Percentiles rank a stretch among this genome's conserved stretches.
These are phyloP conservation scores for Rhodotorula sp. DNA, from an alignment of 1,284 basidiomycete species.

Conservation along the genomic window DNA sequence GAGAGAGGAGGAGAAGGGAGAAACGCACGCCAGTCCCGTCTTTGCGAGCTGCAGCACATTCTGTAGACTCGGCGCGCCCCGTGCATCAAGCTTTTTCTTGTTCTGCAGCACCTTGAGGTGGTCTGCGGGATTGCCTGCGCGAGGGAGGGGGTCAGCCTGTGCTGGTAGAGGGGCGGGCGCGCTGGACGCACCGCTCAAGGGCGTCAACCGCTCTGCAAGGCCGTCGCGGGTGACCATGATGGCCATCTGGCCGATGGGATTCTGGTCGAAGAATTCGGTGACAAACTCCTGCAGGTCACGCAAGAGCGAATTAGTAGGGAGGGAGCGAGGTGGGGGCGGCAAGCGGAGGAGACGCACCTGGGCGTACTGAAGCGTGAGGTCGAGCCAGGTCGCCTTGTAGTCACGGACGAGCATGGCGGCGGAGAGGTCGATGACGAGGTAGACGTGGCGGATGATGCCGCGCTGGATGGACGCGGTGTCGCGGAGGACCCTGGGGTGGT, in stretches of 20 bases:
- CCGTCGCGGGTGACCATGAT: conserved; percentile 89
- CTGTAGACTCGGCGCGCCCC: conserved; percentile 91
- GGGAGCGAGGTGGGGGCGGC: no score
- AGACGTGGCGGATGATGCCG: conserved; percentile 92
- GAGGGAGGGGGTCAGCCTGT: not conserved
- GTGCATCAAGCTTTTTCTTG: conserved; percentile 82
- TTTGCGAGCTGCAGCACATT: conserved; percentile 95
- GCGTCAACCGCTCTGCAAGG: conserved; percentile 78
- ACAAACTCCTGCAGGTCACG: conserved; percentile 68
- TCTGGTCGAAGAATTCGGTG: conserved; percentile 98
- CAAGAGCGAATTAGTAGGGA: no score
- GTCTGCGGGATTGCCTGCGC: conserved; percentile 86
- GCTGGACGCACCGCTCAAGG: conserved; percentile 73
- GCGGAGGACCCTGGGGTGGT: conserved; percentile 55
- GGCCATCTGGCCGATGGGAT: conserved; percentile 95
- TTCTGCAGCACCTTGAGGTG: conserved; percentile 82
- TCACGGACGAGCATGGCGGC: conserved; percentile 92
- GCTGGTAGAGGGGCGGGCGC: not conserved
- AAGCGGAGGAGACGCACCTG: conserved; percentile 50
- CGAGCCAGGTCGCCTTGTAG: conserved; percentile 89
- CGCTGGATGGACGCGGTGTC: conserved; percentile 85
- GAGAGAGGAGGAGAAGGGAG: not conserved
- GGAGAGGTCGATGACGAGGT: conserved; percentile 87
- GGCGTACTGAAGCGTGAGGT: conserved; percentile 83
- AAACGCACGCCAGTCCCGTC: conserved; percentile 77